Conservation (phyloP, 352 stramenopile species). For the Albugo candida region DNA sequence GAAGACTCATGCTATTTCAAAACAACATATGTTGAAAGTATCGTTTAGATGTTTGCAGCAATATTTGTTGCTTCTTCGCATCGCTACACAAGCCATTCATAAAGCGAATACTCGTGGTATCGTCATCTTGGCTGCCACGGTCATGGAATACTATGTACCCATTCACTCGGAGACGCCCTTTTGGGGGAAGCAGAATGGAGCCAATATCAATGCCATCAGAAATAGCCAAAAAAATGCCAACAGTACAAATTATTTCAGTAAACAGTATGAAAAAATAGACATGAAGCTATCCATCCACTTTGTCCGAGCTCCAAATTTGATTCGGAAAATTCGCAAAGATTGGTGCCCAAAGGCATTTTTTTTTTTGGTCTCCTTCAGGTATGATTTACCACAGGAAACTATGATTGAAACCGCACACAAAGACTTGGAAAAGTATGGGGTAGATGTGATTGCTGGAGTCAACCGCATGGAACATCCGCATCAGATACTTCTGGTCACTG, state of each 20-base stretch:
- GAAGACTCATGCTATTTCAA: slow-evolving; percentile 34
- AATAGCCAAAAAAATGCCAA: slow-evolving; percentile 4
- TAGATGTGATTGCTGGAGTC: slow-evolving; percentile 54
- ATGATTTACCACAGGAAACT: slow-evolving; percentile 27
- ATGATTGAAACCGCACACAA: slow-evolving; percentile 24
- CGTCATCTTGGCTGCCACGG: slow-evolving; percentile 47
- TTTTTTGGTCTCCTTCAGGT: slow-evolving; percentile 61
- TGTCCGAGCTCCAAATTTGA: slow-evolving; percentile 55
- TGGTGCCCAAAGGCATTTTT: slow-evolving; percentile 71
- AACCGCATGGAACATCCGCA: slow-evolving; percentile 23
- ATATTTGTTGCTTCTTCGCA: slow-evolving; percentile 47
- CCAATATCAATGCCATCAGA: slow-evolving; percentile 7
- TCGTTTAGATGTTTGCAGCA: slow-evolving; percentile 69
- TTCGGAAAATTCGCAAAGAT: slow-evolving; percentile 58
- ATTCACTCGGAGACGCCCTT: slow-evolving; percentile 7
- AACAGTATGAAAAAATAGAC: slow-evolving; percentile 6
- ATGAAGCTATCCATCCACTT: slow-evolving; percentile 49
- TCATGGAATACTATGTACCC: slow-evolving; percentile 69
- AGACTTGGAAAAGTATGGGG: slow-evolving; percentile 62
- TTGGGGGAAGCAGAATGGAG: slow-evolving; percentile 1
- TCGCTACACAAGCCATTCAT: slow-evolving; percentile 35
- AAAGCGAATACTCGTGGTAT: slow-evolving; percentile 37
- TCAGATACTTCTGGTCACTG: slow-evolving; percentile 59
- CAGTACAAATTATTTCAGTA: slow-evolving; percentile 12
- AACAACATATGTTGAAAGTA: slow-evolving; percentile 46